Base-by-base conservation (phyloP, 495 filamentous ascomycete genomes). In the Aspergillus carlsbadensis region DNA sequence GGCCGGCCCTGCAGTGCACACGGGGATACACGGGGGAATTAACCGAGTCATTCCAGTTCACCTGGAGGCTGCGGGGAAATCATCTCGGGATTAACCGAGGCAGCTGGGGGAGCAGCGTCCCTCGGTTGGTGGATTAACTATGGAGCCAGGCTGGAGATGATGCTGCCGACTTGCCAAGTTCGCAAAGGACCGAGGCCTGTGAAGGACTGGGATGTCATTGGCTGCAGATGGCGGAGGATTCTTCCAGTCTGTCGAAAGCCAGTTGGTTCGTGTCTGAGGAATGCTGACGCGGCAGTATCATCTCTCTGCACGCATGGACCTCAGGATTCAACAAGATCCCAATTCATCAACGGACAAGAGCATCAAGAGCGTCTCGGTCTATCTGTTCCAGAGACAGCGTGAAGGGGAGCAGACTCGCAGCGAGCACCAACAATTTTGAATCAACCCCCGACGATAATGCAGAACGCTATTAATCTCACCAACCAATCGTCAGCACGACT, bases 51-150 rank as follows among this genome's bases (percentile, higher is more conserved):
- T 26, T 13, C 42, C 17, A 43, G 33, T 10, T 20, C 8, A 21
- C 35, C n/a, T n/a, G n/a, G n/a, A n/a, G n/a, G n/a, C n/a, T n/a
- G n/a, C n/a, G n/a, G n/a, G 43, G 17, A 5, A 40, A 40, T 10
- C 37, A 15, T 20, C 17, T 7, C 33, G 29, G 5, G 35, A 50
- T 26, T 50, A 20, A 47, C 15, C n/a, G n/a, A n/a, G n/a, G n/a
- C n/a, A n/a, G 7, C 48, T 40, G 18, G 33, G 50, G 35, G 50
- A 36, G 22, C 39, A 52, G 17, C 42, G 2, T 22, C 18, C 26
- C 17, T 37, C n/a, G 17, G 20, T 47, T 56, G 42, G 53, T 56
- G 53, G 53, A 56, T 56, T 47, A 57, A 57, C n/a, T n/a, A 57
- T 48, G 24, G 41, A 17, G 42, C 26, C 41, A 10, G 42, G 40